phyloP scores from a whole-genome alignment of 2,329 filamentous ascomycete species.

The Colletotrichum spaethianum region DNA sequence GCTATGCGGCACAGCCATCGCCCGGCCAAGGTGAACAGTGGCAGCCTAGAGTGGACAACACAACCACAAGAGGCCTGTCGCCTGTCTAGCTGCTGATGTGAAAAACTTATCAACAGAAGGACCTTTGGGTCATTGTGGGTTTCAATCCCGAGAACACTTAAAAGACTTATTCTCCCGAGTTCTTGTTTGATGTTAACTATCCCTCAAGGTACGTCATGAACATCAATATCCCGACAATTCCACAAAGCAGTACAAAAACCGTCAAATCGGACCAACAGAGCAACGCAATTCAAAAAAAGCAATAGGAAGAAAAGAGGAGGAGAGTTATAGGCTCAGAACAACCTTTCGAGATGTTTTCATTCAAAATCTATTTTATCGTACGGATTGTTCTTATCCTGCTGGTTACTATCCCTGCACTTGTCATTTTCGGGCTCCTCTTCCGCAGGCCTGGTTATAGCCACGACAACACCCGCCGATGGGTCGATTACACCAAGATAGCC shows the following conservation, averaged over 20 bases:
- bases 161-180: background rate
- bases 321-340: background rate
- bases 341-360: background rate
- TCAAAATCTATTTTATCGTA: background rate
- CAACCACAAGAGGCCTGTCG: too few species aligned
- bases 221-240: background rate
- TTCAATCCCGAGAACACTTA: background rate
- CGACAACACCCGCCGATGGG: conserved; percentile 27
- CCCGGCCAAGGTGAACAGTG: conserved; percentile 16
- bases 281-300: background rate
- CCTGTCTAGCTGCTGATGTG: too few species aligned
- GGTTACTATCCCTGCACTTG: background rate
- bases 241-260: background rate
- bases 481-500: conserved; percentile 6
- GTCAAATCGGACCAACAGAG: background rate
- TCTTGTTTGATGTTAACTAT: background rate
- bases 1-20: conserved; percentile 28
- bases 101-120: too few species aligned
- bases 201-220: background rate
- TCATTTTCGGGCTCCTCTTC: background rate
- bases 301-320: background rate
- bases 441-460: conserved; percentile 15
- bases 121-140: background rate
- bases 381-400: background rate
- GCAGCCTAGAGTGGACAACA: background rate